Evolutionary conservation across 1,139 yeast genomes (phyloP), one percentile per base, ranked within the genome.

Genomic region (Geotrichum aggregatum): DNA sequence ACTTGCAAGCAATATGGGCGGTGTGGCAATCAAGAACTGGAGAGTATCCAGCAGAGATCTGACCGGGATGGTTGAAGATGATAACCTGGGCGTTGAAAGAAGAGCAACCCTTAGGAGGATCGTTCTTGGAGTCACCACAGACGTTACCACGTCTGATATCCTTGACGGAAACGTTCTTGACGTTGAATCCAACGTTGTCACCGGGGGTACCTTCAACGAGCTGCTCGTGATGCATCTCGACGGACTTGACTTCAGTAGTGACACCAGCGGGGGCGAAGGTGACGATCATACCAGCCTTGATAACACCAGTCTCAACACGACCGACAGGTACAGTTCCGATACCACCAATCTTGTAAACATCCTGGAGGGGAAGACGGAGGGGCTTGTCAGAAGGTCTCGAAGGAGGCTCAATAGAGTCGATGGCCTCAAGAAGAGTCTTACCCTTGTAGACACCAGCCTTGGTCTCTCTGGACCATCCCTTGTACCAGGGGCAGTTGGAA

Each of bases 111-210:
- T 76, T 76, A 72, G 95, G 94, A 74, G 95, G 94, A 73, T 86
- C 95, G 83, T 84, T 83, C 87, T 86, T 86, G 76, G 92, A 81
- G 86, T 86, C 94, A 84, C 94, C 94, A 77, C 87, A 80, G 69
- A 85, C 95, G 87, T 86, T 85, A 81, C 95, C 95, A 82, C 94
- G 87, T 78, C 92, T 85, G 73, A 85, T 85, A 73, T 85, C 95
- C 85, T 85, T 85, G 67, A 86, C 92, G 76, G 94, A 86, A 71
- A 85, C 94, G 79, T 85, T 85, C 89, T 85, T 86, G 75, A 85
- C 91, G 84, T 85, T 85, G 92, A 85, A 73, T 94, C 95, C 94
- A 71, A 85, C 94, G 74, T 86, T 86, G 87, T 86, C 94, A 84
- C 94, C 94, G 79, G 94, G 94, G 70, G 91, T 84, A 84, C 92